Evolutionary conservation across 2,329 filamentous ascomycete genomes (phyloP).

Genomic region (Drechslerella dactyloides): DNA sequence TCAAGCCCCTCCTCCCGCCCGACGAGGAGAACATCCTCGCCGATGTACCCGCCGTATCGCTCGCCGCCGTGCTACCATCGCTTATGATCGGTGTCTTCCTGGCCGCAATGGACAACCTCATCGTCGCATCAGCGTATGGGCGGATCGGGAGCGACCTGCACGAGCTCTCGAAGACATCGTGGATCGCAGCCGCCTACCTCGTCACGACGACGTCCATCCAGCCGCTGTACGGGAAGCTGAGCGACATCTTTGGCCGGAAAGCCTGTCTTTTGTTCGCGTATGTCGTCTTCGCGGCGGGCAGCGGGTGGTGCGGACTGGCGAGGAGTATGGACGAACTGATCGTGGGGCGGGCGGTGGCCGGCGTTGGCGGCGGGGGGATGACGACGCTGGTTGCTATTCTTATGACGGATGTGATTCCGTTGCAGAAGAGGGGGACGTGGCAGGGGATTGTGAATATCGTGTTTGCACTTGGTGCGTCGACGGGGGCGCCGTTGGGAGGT

Average conservation of each 20-base stretch:
- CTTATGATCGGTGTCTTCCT: constrained; percentile 64
- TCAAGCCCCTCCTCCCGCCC: constrained; percentile 3
- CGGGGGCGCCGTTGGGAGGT: constrained; percentile 74
- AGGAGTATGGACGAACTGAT: constrained; percentile 71
- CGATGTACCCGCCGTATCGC: constrained; percentile 24
- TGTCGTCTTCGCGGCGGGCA: constrained; percentile 69
- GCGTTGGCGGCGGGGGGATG: constrained; percentile 55
- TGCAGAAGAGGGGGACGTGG: constrained; percentile 74
- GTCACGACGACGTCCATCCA: constrained; percentile 77
- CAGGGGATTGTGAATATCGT: constrained; percentile 77
- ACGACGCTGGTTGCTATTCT: constrained; percentile 69
- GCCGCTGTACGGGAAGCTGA: constrained; percentile 74
- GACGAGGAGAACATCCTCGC: constrained; percentile 25
- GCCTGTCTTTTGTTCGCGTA: constrained; percentile 70
- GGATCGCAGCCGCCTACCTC: constrained; percentile 76
- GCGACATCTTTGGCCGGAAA: constrained; percentile 74
- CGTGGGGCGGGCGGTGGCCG: constrained; percentile 64
- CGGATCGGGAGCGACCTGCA: constrained; percentile 77
- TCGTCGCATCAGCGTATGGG: constrained; percentile 72
- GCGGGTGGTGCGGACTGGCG: constrained; percentile 68
- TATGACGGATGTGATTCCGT: constrained; percentile 72
- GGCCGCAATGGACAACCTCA: constrained; percentile 74
- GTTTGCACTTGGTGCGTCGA: constrained; percentile 71
- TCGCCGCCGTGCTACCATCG: constrained; percentile 33
- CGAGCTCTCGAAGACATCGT: constrained; percentile 75